Evolutionary conservation across 805 yeast genomes (phyloP), one percentile per base, ranked within the genome.

Genomic region (Metschnikowia orientalis): DNA sequence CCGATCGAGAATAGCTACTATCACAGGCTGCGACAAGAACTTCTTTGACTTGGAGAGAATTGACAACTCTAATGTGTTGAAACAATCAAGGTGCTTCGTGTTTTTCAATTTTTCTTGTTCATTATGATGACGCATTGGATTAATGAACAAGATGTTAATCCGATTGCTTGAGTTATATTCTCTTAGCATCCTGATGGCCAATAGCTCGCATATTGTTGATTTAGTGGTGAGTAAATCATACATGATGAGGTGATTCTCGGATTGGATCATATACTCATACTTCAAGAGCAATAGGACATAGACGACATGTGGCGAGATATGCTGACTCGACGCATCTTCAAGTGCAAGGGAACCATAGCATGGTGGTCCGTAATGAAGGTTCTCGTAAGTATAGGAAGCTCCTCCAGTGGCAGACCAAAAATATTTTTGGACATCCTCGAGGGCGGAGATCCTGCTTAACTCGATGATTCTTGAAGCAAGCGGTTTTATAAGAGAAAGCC

Each of bases 11-110:
- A 71, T 64, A 18, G 67, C 62, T 4, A 66, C 61, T 2, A 74
- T 63, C 4, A 70, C 61, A 1, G 79, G 79, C 47, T 73, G 77
- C 3, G 76, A 65, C 28, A 75, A 52, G 38, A 75, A 66, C 42
- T 58, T 57, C 44, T 74, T 75, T 2, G 79, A 70, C 35, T 69
- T 70, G n/a, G 75, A 63, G 24, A 71, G 60, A 29, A 74, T 67
- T 6, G 75, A 69, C 30, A 75, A 53, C 45, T 75, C 80, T 25
- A 75, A 49, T 0, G 78, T 69, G 29, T 42, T 76, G 56, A 54
- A 72, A 27, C 43, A 41, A 16, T 44, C 48, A n/a, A 44, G 41
- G 23, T 45, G 50, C 30, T 37, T 44, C 4, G 50, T 44, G 32
- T 45, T 35, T 18, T 36, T 44, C 32, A 45, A 41, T n/a, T 42